Evolutionary conservation across 2,329 filamentous ascomycete genomes (phyloP), one percentile per base, ranked within the genome.

Genomic region (Chaetomiaceae sp.): DNA sequence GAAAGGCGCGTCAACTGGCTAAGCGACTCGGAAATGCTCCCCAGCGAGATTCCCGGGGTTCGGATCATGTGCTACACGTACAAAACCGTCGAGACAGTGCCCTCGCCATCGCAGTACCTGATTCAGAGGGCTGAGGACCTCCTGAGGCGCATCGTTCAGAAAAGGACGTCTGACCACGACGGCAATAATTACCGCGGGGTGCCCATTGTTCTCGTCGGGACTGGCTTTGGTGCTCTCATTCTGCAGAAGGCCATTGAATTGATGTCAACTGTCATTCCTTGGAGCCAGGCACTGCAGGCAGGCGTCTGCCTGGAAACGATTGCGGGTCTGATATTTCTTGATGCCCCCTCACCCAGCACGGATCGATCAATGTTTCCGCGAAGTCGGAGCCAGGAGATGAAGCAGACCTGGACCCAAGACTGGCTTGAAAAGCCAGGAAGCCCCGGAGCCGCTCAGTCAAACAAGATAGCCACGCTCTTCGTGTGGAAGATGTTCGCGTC

Each of bases 51-150:
- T n/a, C 45, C 16, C 20, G 42, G 46, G 37, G 31, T 42, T 19
- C 46, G 51, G 9, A 30, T 50, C 46, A 53, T 53, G 51, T 53
- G 46, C 17, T 53, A 53, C 46, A 53, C 51, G 16, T 53, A 53
- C 37, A 43, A 42, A n/a, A n/a, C 35, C 31, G 40, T 19, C 37
- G 46, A 53, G 21, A 46, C 46, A 16, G 23, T 53, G 2, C 21
- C 51, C 2, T 45, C 41, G 1, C 27, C 51, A 6, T 46, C 42
- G 37, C 27, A 53, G 21, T 53, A 50, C 35, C 46, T 53, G 19
- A 43, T 30, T 2, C 42, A 46, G 30, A 9, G 31, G 44, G 51
- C 46, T 4, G 17, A 46, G 21, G 51, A 50, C 21, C 23, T 53
- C 16, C 5, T 44, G 23, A 45, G 12, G 9, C 46, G 42, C 1